These are phyloP conservation scores for Kodamaea restingae DNA, from an alignment of 805 yeast species.

Conservation along the genomic window DNA sequence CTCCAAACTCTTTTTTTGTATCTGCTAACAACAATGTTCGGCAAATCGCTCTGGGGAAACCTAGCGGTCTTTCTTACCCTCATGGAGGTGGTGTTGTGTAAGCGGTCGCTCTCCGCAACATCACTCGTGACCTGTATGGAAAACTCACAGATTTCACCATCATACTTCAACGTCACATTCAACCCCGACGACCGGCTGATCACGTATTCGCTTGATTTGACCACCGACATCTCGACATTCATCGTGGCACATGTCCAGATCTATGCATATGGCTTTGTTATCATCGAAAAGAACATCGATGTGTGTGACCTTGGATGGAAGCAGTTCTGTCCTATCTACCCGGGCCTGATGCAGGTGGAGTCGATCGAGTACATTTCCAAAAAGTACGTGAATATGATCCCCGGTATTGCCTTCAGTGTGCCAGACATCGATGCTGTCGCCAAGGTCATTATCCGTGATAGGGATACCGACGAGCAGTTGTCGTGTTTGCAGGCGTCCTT, in stretches of 20 bases:
- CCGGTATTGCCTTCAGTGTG: constrained; percentile 80
- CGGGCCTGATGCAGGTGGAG: constrained; percentile 76
- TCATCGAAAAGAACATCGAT: constrained; percentile 55
- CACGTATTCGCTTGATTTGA: constrained; percentile 63
- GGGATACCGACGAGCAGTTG: constrained; percentile 39
- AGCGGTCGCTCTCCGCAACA: constrained; percentile 47
- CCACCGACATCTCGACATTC: constrained; percentile 62
- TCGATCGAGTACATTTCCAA: constrained; percentile 58
- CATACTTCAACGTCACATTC: constrained; percentile 69
- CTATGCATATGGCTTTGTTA: constrained; percentile 80
- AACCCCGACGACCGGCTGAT: constrained; percentile 68
- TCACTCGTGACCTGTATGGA: constrained; percentile 88
- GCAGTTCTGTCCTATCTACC: constrained; percentile 85
- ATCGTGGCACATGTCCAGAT: constrained; percentile 68
- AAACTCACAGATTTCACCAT: constrained; percentile 66
- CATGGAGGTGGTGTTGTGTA: constrained; percentile 12
- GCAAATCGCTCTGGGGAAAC: background rate
- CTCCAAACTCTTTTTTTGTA: background rate
- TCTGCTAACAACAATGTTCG: background rate
- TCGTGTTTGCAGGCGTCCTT: constrained; percentile 78
- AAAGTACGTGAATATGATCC: constrained; percentile 53
- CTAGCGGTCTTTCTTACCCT: constrained; percentile 5
- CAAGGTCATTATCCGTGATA: constrained; percentile 47
- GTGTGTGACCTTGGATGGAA: constrained; percentile 70
- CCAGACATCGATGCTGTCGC: constrained; percentile 85